Percentiles rank a stretch among this genome's conserved stretches.
These are phyloP conservation scores for Penicillium odoratum DNA, from an alignment of 495 filamentous ascomycete genomes.

Conservation along the genomic window DNA sequence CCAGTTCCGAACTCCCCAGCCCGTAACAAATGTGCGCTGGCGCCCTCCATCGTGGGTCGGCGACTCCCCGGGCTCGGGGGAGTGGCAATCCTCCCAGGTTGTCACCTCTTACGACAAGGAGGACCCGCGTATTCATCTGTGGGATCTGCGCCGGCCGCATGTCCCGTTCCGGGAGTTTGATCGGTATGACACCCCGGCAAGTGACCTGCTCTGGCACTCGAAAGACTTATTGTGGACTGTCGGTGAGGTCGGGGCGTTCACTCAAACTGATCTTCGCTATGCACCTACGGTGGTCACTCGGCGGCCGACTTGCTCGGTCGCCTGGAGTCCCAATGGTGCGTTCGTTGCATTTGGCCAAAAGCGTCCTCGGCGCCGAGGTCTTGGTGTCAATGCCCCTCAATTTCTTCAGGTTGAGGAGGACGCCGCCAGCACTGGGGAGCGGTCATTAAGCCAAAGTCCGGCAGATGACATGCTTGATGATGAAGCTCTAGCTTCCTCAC, in stretches of 20 bases:
- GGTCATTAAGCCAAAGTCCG: conserved; percentile 62
- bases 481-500: conserved; percentile 51
- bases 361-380: conserved; percentile 42
- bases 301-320: conserved; percentile 44
- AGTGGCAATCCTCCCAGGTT: conserved; percentile 67
- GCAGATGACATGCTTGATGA: conserved; percentile 64
- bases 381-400: conserved; percentile 36
- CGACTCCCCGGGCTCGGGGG: conserved; percentile 60
- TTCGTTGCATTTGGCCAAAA: conserved; percentile 51
- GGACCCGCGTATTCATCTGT: conserved; percentile 75
- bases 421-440: conserved; percentile 35
- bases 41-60: conserved; percentile 75
- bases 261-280: conserved; percentile 85
- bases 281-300: conserved; percentile 73
- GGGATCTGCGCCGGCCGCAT: conserved; percentile 86
- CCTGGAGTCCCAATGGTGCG: conserved; percentile 48
- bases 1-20: conserved; percentile 60
- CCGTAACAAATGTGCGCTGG: conserved; percentile 81
- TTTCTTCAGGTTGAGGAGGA: conserved; percentile 36
- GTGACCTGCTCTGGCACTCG: conserved; percentile 85
- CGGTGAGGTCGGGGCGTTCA: conserved; percentile 77
- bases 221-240: conserved; percentile 91
- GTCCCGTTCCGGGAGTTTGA: conserved; percentile 86
- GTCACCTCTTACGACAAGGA: conserved; percentile 67
- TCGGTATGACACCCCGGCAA: conserved; percentile 67